These are phyloP conservation scores for Erodium moschatum DNA, from an alignment of 441 rosid species.

Conservation along the genomic window DNA sequence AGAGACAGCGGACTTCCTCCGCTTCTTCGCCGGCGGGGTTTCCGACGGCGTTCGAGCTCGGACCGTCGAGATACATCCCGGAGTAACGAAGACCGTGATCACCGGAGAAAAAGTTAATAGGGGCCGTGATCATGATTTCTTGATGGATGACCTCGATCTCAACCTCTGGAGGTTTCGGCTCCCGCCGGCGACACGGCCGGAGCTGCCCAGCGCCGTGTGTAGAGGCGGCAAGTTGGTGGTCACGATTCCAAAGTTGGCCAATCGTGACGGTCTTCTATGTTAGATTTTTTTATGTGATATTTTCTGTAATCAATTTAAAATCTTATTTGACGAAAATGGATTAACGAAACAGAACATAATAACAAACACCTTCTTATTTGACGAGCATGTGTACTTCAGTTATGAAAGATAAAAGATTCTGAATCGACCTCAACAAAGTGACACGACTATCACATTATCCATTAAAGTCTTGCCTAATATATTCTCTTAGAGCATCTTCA, in stretches of 20 bases:
- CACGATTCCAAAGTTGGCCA: constrained; percentile 18
- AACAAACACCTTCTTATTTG: no score
- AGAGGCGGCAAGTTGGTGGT: constrained; percentile 20
- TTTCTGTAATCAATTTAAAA: no score
- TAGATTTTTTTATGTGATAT: no score
- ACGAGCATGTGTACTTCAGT: no score
- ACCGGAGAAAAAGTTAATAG: background rate
- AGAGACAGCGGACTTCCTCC: constrained; percentile 21
- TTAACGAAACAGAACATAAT: no score
- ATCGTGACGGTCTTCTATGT: no score
- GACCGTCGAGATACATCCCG: constrained; percentile 20
- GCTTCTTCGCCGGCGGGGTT: background rate
- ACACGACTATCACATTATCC: no score
- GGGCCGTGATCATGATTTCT: background rate
- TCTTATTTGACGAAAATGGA: no score
- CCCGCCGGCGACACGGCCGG: constrained; percentile 18
- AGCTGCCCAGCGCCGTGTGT: constrained; percentile 19
- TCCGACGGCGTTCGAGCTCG: constrained; percentile 3
- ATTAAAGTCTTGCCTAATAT: no score
- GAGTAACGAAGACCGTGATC: constrained; percentile 22
- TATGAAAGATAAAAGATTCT: no score
- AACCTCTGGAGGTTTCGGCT: constrained; percentile 23
- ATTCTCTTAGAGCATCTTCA: no score
- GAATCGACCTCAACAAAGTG: no score
- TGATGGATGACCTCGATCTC: background rate